Evolutionary conservation across 768 basidiomycete genomes (phyloP).

Genomic region (Boletus eberwhitei): DNA sequence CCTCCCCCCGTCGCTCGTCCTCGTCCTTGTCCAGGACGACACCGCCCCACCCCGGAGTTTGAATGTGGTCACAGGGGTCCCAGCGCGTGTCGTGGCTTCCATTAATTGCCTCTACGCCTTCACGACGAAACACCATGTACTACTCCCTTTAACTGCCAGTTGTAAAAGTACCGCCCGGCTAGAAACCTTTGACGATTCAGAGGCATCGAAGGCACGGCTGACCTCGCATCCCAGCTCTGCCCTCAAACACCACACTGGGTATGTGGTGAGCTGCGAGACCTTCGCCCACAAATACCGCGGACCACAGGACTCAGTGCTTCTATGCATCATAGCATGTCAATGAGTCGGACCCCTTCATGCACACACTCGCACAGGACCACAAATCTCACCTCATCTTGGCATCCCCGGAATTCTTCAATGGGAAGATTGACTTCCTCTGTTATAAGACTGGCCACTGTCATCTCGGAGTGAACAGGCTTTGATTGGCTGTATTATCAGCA

Average conservation of each 20-base stretch:
- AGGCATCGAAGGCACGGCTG: neutral
- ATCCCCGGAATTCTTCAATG: neutral
- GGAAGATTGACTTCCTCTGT: neutral
- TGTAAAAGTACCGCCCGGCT: neutral
- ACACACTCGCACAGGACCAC: neutral
- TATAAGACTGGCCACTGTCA: neutral
- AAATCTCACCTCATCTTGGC: neutral
- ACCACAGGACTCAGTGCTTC: neutral
- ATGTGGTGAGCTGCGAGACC: too few species aligned
- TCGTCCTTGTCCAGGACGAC: neutral
- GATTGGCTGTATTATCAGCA: neutral
- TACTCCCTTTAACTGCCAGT: neutral
- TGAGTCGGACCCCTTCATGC: neutral
- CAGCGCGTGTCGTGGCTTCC: conserved; percentile 11
- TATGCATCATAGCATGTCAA: neutral
- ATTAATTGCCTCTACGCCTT: neutral
- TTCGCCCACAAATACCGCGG: neutral
- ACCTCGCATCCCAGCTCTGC: too few species aligned
- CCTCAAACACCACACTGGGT: too few species aligned
- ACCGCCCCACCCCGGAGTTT: conserved; percentile 27
- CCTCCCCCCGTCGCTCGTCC: neutral
- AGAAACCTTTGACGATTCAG: neutral
- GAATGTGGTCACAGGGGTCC: conserved; percentile 31
- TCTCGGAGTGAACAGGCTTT: neutral
- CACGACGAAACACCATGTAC: neutral